Evolutionary conservation across 257 asterid species (phyloP).

Genomic region (Nicotiana obtusifolia): DNA sequence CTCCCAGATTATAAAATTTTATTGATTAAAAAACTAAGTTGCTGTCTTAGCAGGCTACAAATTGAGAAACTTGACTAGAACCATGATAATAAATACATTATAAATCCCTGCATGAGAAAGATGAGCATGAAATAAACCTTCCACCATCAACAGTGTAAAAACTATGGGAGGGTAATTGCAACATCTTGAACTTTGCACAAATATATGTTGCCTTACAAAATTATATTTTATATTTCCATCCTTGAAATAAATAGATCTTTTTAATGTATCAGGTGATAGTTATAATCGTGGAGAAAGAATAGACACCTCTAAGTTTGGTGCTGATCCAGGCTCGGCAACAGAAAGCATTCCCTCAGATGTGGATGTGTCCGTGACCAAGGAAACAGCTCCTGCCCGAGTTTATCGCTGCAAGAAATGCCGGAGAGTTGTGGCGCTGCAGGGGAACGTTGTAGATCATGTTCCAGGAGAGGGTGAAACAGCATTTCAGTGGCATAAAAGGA

Average conservation of each 20-base stretch:
- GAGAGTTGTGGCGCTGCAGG: constrained; percentile 74
- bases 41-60: neutral
- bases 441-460: constrained; percentile 71
- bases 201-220: neutral
- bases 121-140: neutral
- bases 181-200: neutral
- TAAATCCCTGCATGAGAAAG: neutral
- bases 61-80: neutral
- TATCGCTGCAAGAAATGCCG: constrained; percentile 96
- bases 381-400: constrained; percentile 34
- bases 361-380: constrained; percentile 33
- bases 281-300: constrained; percentile 90
- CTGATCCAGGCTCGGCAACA: constrained; percentile 73
- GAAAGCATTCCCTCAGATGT: constrained; percentile 34
- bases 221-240: neutral
- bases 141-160: neutral
- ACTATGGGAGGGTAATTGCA: neutral
- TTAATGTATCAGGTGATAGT: constrained; percentile 52
- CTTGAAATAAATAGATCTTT: neutral
- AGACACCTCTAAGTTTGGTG: constrained; percentile 63
- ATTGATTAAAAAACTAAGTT: neutral
- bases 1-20: neutral
- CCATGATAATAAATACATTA: neutral
- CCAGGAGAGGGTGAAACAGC: constrained; percentile 93
- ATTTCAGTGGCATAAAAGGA: constrained; percentile 87